Evolutionary conservation across 1,284 basidiomycete species (phyloP).

Genomic region (Quambalaria eucalypti): DNA sequence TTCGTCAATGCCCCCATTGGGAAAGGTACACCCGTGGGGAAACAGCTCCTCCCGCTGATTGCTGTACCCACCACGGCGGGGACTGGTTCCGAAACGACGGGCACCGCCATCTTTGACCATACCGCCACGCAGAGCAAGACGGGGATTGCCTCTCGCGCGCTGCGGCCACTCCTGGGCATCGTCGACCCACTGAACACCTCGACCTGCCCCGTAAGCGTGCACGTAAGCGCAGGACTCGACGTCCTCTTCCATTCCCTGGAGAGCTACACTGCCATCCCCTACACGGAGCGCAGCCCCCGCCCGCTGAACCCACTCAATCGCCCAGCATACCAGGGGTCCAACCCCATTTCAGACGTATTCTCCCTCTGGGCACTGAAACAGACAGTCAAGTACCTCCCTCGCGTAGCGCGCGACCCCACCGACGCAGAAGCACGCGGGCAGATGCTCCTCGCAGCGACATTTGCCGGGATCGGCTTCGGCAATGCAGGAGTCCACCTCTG

Average conservation of each 20-base stretch:
- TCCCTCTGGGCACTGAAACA: constrained; percentile 87
- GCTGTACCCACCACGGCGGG: constrained; percentile 93
- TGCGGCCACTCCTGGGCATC: constrained; percentile 82
- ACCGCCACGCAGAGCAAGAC: constrained; percentile 70
- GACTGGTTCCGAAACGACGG: constrained; percentile 78
- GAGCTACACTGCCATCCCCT: constrained; percentile 53
- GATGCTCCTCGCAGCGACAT: constrained; percentile 62
- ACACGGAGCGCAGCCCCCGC: constrained; percentile 76
- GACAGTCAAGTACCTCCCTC: constrained; percentile 80
- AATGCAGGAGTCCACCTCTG: constrained; percentile 54
- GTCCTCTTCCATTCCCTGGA: constrained; percentile 87
- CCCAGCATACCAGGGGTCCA: constrained; percentile 87
- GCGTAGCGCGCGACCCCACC: constrained; percentile 65
- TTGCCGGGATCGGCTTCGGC: constrained; percentile 86
- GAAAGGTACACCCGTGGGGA: constrained; percentile 73
- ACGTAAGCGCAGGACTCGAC: constrained; percentile 83
- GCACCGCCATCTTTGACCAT: constrained; percentile 91
- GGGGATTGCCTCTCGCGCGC: constrained; percentile 80
- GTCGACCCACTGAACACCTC: constrained; percentile 76
- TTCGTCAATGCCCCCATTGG: constrained; percentile 95
- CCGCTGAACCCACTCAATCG: constrained; percentile 80
- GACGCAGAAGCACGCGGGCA: constrained; percentile 77
- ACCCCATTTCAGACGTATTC: constrained; percentile 90
- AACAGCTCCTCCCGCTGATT: constrained; percentile 72
- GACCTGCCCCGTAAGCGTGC: constrained; percentile 62